phyloP scores from a whole-genome alignment of 1,284 basidiomycete species.

The Ustilago xerochloae region DNA sequence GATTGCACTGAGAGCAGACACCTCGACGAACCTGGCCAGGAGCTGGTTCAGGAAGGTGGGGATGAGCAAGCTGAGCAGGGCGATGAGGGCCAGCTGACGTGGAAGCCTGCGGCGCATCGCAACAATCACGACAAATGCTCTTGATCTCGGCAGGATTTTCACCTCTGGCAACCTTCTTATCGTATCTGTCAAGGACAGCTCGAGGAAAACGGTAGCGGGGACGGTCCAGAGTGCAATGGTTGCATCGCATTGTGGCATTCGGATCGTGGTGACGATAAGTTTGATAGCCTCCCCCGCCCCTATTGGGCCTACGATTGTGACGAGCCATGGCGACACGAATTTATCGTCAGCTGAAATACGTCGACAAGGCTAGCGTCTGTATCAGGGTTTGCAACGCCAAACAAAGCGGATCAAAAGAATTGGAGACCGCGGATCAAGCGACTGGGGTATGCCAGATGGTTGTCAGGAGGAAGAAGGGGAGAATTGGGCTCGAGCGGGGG shows the following conservation, averaged over 20 bases:
- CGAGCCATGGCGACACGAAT: no score
- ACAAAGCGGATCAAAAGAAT: no score
- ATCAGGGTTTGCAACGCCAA: no score
- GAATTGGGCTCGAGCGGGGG: no score
- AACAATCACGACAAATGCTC: conserved; percentile 13
- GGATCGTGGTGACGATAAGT: no score
- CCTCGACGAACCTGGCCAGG: background rate
- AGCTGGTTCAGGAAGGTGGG: background rate
- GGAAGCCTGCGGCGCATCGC: background rate
- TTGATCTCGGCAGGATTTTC: conserved; percentile 1
- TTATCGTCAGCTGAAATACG: no score
- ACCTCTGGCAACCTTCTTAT: conserved; percentile 1
- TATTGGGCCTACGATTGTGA: no score
- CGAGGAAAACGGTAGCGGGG: conserved; percentile 8
- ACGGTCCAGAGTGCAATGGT: background rate
- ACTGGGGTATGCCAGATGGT: no score
- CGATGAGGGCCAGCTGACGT: background rate
- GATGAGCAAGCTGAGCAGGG: background rate
- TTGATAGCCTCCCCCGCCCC: no score
- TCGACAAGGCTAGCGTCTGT: no score
- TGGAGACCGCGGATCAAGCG: no score
- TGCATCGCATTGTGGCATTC: background rate
- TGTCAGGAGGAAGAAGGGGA: no score
- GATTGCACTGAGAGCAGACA: background rate
- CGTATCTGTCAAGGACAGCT: background rate